Conservation (phyloP, 164 flowering plant genomes). For the Saururus chinensis region DNA sequence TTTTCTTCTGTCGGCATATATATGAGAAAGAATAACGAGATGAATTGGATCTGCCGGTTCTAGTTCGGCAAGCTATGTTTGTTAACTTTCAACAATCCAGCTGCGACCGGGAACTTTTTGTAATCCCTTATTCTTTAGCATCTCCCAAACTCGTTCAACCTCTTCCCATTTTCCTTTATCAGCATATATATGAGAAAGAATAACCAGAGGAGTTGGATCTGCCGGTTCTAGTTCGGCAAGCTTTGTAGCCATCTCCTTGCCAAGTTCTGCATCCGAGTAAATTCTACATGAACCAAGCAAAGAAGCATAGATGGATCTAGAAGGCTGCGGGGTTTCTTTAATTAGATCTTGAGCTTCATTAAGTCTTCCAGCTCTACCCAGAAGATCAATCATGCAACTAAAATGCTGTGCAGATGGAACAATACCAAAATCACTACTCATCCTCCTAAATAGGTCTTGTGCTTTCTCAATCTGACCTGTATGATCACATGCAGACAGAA, state of each 20-base stretch:
- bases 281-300: constrained; percentile 52
- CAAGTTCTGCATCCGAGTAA: constrained; percentile 36
- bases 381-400: constrained; percentile 62
- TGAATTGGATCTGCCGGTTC: constrained; percentile 60
- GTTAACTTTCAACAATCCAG: constrained; percentile 13
- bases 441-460: constrained; percentile 35
- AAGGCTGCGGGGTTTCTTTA: constrained; percentile 28
- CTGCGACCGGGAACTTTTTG: constrained; percentile 47
- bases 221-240: constrained; percentile 44
- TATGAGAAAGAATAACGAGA: constrained; percentile 46
- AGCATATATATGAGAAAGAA: constrained; percentile 58
- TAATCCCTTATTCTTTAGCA: constrained; percentile 31
- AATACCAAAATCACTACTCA: constrained; percentile 33
- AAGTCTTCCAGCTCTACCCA: constrained; percentile 50
- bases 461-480: constrained; percentile 48
- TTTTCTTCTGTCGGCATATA: constrained; percentile 50
- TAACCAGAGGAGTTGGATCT: constrained; percentile 49
- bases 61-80: constrained; percentile 26
- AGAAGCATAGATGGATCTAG: constrained; percentile 40
- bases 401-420: constrained; percentile 39
- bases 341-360: constrained; percentile 45
- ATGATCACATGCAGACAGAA: constrained; percentile 54
- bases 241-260: constrained; percentile 49
- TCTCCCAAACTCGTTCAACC: constrained; percentile 42
- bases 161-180: constrained; percentile 53